Percentiles rank a stretch among this genome's conserved stretches.
Conservation (phyloP, 1,284 basidiomycete genomes). For the Baeospora myosura region DNA sequence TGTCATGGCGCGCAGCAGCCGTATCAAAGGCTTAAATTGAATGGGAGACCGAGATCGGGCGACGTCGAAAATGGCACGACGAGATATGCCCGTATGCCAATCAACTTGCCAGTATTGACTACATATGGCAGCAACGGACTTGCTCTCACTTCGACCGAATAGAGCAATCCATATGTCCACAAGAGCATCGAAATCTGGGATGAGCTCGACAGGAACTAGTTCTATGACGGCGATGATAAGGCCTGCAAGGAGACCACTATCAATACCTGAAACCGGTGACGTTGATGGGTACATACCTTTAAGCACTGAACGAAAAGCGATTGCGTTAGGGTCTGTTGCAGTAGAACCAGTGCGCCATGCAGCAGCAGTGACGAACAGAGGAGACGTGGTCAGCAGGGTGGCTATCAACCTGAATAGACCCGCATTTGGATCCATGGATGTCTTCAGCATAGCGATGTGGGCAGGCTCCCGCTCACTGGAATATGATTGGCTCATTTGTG, state of each 20-base stretch:
- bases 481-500: slow-evolving; percentile 34
- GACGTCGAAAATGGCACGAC: slow-evolving; percentile 73
- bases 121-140: slow-evolving; percentile 64
- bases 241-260: slow-evolving; percentile 31
- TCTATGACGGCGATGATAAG: slow-evolving; percentile 68
- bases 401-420: slow-evolving; percentile 52
- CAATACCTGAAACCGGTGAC: slow-evolving; percentile 3
- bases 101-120: slow-evolving; percentile 74
- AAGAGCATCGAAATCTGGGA: slow-evolving; percentile 66
- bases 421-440: slow-evolving; percentile 45
- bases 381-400: slow-evolving; percentile 55
- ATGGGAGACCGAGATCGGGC: slow-evolving; percentile 77
- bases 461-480: slow-evolving; percentile 50
- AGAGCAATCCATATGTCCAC: slow-evolving; percentile 75
- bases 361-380: slow-evolving; percentile 65
- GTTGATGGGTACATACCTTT: slow-evolving; percentile 58
- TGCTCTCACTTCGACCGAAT: slow-evolving; percentile 71
- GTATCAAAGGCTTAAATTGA: slow-evolving; percentile 62
- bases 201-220: slow-evolving; percentile 63
- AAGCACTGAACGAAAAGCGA: slow-evolving; percentile 75
- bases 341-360: slow-evolving; percentile 63
- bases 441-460: slow-evolving; percentile 46
- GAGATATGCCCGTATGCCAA: slow-evolving; percentile 50
- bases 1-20: slow-evolving; percentile 71
- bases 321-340: slow-evolving; percentile 71